Evolutionary conservation across 2,329 filamentous ascomycete species (phyloP).

Genomic region (Gyromitra esculenta): DNA sequence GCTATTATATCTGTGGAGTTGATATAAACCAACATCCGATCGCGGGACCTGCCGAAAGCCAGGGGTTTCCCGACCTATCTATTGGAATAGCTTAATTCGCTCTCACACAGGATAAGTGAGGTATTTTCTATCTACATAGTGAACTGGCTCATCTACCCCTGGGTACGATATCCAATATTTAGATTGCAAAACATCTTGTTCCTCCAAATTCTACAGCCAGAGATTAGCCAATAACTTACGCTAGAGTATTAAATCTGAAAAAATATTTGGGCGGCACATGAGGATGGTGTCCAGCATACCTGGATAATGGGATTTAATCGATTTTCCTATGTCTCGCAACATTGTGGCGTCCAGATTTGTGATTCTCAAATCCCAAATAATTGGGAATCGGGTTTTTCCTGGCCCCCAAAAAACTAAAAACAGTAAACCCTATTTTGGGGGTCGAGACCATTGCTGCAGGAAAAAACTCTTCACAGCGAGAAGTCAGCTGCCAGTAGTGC

Average conservation of each 20-base stretch:
- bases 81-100: no score
- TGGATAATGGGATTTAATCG: conserved; percentile 1
- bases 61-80: no score
- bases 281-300: conserved; percentile 5
- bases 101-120: no score
- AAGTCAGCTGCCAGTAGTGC: conserved; percentile 19
- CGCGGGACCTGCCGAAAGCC: no score
- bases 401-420: not conserved
- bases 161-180: no score
- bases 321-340: conserved; percentile 1
- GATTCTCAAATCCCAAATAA: not conserved
- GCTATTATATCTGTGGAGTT: no score
- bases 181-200: no score
- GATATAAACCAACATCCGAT: no score
- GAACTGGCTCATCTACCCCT: no score
- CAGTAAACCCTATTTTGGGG: not conserved
- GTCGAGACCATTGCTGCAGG: not conserved
- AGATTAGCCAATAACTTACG: not conserved
- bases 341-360: no score
- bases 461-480: not conserved
- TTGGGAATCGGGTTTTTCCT: not conserved
- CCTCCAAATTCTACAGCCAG: not conserved
- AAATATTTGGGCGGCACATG: not conserved
- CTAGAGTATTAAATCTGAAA: not conserved
- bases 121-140: no score